phyloP scores from a whole-genome alignment of 2,329 filamentous ascomycete genomes.

The Trichophyton rubrum region DNA sequence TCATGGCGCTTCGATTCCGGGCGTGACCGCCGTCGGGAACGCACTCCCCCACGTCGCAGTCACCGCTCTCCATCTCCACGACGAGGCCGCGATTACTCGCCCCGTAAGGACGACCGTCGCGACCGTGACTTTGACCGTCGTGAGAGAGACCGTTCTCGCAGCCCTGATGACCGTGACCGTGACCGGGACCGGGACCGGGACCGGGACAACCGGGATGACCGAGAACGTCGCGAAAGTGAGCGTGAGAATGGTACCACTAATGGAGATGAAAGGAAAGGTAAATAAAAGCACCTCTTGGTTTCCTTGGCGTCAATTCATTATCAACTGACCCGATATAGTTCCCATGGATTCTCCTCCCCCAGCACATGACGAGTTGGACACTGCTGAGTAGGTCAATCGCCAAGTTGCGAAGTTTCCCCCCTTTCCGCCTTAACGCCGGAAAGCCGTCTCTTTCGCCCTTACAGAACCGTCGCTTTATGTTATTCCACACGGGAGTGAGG shows the following conservation, averaged over 20 bases:
- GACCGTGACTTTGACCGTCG: slow-evolving; percentile 59
- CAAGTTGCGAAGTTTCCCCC: not conserved
- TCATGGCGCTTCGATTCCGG: slow-evolving; percentile 98
- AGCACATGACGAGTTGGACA: slow-evolving; percentile 88
- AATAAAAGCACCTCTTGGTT: slow-evolving; percentile 3
- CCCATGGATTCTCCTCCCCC: slow-evolving; percentile 65
- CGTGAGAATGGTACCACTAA: slow-evolving; percentile 67
- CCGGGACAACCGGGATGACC: slow-evolving; percentile 42
- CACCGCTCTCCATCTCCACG: slow-evolving; percentile 47
- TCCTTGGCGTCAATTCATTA: not conserved
- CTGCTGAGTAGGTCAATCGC: slow-evolving; percentile 55
- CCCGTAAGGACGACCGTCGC: slow-evolving; percentile 75
- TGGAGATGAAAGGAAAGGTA: slow-evolving; percentile 84
- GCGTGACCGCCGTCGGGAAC: slow-evolving; percentile 43
- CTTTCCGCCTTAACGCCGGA: not conserved
- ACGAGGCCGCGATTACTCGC: slow-evolving; percentile 60
- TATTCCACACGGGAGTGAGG: not conserved
- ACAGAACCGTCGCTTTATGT: not conserved
- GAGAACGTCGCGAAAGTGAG: slow-evolving; percentile 57
- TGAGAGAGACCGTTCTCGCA: slow-evolving; percentile 62
- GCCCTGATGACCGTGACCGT: slow-evolving; percentile 57
- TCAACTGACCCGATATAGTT: slow-evolving; percentile 21
- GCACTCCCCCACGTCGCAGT: slow-evolving; percentile 65
- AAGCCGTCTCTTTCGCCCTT: not conserved
- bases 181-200: slow-evolving; percentile 36